phyloP scores from a whole-genome alignment of 1,284 basidiomycete genomes.

The Cryptococcus amylolentus region DNA sequence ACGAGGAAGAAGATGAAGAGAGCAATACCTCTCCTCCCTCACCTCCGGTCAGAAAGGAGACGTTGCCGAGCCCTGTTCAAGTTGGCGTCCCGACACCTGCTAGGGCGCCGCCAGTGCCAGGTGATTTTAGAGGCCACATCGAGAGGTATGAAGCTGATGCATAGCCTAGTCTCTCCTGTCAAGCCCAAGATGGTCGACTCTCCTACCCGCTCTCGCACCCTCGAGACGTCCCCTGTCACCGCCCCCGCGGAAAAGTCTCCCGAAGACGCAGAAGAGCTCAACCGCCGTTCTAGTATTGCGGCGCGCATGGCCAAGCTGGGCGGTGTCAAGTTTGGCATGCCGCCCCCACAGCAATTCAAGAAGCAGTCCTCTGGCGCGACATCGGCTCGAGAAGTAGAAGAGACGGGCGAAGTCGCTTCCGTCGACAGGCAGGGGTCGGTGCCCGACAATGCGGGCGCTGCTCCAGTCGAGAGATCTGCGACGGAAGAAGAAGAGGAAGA shows the following conservation, averaged over 20 bases:
- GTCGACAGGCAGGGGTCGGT: slow-evolving; percentile 4
- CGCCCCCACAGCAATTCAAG: slow-evolving; percentile 33
- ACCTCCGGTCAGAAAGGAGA: slow-evolving; percentile 5
- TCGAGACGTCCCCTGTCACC: not conserved
- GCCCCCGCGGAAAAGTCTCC: not conserved
- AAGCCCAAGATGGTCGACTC: slow-evolving; percentile 2
- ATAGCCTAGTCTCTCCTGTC: slow-evolving; percentile 3
- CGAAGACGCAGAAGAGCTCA: slow-evolving; percentile 55
- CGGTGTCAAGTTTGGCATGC: slow-evolving; percentile 71
- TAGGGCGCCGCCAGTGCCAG: slow-evolving; percentile 5
- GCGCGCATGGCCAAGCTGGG: slow-evolving; percentile 85
- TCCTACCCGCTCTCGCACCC: slow-evolving; percentile 9
- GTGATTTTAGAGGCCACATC: slow-evolving; percentile 4
- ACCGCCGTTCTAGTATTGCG: slow-evolving; percentile 73
- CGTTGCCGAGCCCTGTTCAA: slow-evolving; percentile 19
- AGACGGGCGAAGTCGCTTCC: slow-evolving; percentile 1
- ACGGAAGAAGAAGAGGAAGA: slow-evolving; percentile 26
- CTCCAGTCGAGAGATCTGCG: not conserved
- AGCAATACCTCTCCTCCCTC: slow-evolving; percentile 20
- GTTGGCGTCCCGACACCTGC: slow-evolving; percentile 5
- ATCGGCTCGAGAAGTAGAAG: slow-evolving; percentile 3
- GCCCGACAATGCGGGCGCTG: not conserved
- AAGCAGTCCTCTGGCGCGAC: slow-evolving; percentile 13
- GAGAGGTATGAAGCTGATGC: not conserved
- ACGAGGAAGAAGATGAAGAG: slow-evolving; percentile 11